Percentiles rank a stretch among this genome's conserved stretches.
Evolutionary conservation across 1,284 basidiomycete genomes (phyloP).

Genomic region (Hemileia vastatrix): DNA sequence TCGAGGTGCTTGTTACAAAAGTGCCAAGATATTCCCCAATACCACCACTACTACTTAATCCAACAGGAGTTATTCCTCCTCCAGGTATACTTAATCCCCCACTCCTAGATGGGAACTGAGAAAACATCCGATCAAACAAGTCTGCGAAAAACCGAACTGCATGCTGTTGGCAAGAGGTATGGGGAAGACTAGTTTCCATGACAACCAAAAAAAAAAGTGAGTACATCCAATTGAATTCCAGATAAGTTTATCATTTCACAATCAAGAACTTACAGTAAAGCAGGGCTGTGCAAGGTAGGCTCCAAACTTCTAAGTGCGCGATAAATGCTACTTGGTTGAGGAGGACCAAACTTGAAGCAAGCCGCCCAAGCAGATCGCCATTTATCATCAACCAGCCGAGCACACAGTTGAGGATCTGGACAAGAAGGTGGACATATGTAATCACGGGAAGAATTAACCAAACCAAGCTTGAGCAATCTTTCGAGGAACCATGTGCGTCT

Average conservation of each 20-base stretch:
- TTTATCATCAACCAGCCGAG: slow-evolving; percentile 80
- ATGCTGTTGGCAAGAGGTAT: slow-evolving; percentile 23
- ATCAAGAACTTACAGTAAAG: slow-evolving; percentile 20
- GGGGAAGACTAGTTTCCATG: slow-evolving; percentile 6
- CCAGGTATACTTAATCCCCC: no score
- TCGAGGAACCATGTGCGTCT: slow-evolving; percentile 89
- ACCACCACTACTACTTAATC: neutral
- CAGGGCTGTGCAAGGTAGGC: slow-evolving; percentile 22
- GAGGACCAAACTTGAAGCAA: slow-evolving; percentile 69
- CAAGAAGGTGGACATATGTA: slow-evolving; percentile 65
- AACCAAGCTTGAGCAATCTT: slow-evolving; percentile 77
- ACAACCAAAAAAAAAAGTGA: neutral
- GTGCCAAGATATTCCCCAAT: no score
- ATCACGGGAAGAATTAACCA: slow-evolving; percentile 74
- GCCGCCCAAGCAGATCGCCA: slow-evolving; percentile 79
- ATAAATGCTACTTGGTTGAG: slow-evolving; percentile 32
- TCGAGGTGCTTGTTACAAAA: neutral
- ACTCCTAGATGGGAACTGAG: slow-evolving; percentile 17
- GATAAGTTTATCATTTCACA: neutral
- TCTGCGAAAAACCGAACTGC: slow-evolving; percentile 22
- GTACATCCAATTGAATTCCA: neutral
- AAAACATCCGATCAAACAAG: slow-evolving; percentile 23
- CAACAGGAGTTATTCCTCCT: neutral
- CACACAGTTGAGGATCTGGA: slow-evolving; percentile 67
- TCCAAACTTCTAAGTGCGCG: slow-evolving; percentile 21